phyloP scores from a whole-genome alignment of 768 basidiomycete species.

The Psilocybe azurescens region DNA sequence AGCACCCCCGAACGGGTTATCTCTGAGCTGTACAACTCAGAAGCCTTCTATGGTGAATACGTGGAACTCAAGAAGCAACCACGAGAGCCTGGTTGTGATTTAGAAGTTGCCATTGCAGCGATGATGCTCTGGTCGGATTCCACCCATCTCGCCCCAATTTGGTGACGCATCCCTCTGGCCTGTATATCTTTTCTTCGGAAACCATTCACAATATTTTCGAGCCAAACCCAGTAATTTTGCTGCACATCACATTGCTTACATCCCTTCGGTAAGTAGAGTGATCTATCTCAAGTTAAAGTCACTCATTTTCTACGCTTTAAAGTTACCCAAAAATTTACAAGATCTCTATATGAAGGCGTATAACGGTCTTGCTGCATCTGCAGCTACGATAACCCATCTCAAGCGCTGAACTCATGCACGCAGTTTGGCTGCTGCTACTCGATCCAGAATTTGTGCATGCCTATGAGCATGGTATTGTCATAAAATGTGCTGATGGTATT shows the following conservation, averaged over 20 bases:
- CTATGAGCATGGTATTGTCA: constrained; percentile 35
- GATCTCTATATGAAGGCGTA: constrained; percentile 16
- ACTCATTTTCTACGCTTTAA: neutral
- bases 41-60: constrained; percentile 28
- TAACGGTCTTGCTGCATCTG: neutral
- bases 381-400: constrained; percentile 27
- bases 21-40: constrained; percentile 29
- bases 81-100: constrained; percentile 18
- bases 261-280: constrained; percentile 45
- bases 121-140: constrained; percentile 41
- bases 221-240: constrained; percentile 28
- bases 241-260: constrained; percentile 42
- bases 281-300: constrained; percentile 1
- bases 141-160: constrained; percentile 39
- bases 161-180: constrained; percentile 47
- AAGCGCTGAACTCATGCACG: constrained; percentile 39
- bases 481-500: constrained; percentile 36
- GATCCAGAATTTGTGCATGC: constrained; percentile 23
- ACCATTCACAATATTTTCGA: constrained; percentile 45
- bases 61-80: constrained; percentile 22
- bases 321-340: constrained; percentile 13
- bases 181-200: constrained; percentile 44
- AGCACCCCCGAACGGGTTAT: constrained; percentile 23
- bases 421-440: constrained; percentile 28
- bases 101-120: constrained; percentile 25